Conservation (phyloP, 495 filamentous ascomycete species). For the Melanomma pulvis-pyrius region DNA sequence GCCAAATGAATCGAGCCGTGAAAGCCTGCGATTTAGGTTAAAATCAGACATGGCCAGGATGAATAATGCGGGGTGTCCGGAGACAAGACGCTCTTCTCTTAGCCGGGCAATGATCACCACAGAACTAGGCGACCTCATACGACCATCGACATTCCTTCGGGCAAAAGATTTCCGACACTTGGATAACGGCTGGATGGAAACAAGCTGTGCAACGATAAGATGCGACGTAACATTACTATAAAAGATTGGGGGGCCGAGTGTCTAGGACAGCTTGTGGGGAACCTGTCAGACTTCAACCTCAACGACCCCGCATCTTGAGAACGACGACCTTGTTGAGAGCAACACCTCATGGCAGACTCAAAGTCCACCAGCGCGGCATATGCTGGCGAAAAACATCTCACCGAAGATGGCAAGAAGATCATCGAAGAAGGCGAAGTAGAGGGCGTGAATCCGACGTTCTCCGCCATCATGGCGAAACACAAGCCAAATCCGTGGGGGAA, state of each 20-base stretch:
- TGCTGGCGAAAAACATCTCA: constrained; percentile 14
- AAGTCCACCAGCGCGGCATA: neutral
- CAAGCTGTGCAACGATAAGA: constrained; percentile 21
- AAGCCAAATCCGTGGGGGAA: constrained; percentile 29
- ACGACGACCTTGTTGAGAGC: neutral
- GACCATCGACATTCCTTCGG: constrained; percentile 7
- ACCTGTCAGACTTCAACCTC: neutral
- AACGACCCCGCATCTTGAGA: constrained; percentile 21
- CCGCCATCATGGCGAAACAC: constrained; percentile 28
- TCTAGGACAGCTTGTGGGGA: neutral
- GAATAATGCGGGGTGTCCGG: neutral
- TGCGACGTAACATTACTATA: constrained; percentile 22
- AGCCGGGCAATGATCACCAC: constrained; percentile 21
- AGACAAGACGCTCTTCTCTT: neutral
- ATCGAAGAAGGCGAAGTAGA: constrained; percentile 17
- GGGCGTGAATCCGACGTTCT: constrained; percentile 24
- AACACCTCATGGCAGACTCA: constrained; percentile 8
- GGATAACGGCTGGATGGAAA: neutral
- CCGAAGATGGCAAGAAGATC: constrained; percentile 29
- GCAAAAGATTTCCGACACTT: constrained; percentile 10
- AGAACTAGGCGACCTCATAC: neutral
- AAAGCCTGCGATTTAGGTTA: neutral
- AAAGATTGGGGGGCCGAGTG: constrained; percentile 2
- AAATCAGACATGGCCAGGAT: neutral
- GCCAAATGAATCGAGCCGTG: neutral